phyloP scores from a whole-genome alignment of 495 filamentous ascomycete genomes.

The Staphylotrichum longicolle region DNA sequence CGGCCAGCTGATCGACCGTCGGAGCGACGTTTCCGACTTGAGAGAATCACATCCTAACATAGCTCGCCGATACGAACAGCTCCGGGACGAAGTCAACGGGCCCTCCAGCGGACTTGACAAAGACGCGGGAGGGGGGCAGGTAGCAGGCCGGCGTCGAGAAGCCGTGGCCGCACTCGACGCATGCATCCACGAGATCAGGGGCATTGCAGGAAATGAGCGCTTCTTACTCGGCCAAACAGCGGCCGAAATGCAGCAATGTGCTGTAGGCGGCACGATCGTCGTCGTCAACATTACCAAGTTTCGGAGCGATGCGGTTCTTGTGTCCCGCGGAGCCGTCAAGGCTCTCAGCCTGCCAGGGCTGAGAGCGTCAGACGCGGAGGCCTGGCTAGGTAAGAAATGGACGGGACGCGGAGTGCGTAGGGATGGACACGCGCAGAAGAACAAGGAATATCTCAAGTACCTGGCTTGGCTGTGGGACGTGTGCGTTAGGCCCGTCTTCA shows the following conservation, averaged over 20 bases:
- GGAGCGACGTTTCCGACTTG: not conserved
- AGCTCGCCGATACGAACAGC: not conserved
- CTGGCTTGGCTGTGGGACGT: slow-evolving; percentile 7
- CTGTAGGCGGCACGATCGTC: not conserved
- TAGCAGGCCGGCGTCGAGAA: not conserved
- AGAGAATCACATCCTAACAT: not conserved
- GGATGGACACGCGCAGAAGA: not conserved
- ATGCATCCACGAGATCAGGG: not conserved
- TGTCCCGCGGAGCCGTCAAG: not conserved
- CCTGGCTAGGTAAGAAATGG: not conserved
- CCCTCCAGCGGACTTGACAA: not conserved
- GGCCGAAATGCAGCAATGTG: not conserved
- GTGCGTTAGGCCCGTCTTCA: not conserved
- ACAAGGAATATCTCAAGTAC: not conserved
- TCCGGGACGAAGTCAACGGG: not conserved
- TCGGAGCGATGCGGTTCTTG: slow-evolving; percentile 2
- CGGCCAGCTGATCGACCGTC: not conserved
- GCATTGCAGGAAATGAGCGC: not conserved
- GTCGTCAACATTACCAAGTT: slow-evolving; percentile 2
- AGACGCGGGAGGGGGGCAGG: not conserved
- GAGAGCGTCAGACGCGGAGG: not conserved
- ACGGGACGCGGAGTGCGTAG: not conserved
- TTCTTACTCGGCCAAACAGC: not conserved
- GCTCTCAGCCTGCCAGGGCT: not conserved
- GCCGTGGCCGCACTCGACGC: not conserved